Conservation (phyloP, 768 basidiomycete genomes). For the Neoboletus subvelutipes region DNA sequence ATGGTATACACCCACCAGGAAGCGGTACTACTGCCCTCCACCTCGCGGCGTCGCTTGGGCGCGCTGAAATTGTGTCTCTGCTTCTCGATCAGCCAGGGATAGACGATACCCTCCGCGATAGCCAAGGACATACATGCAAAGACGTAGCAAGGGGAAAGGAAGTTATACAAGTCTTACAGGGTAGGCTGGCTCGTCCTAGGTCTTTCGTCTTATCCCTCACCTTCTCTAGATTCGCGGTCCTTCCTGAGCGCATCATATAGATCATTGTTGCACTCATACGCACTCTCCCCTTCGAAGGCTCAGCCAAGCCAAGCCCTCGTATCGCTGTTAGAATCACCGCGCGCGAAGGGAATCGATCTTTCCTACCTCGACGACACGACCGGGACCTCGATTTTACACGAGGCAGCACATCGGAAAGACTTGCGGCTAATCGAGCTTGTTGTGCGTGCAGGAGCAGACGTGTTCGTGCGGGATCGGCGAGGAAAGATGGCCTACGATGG, state of each 20-base stretch:
- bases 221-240: constrained; percentile 64
- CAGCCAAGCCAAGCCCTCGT: constrained; percentile 47
- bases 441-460: constrained; percentile 82
- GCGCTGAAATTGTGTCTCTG: constrained; percentile 69
- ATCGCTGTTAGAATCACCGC: constrained; percentile 64
- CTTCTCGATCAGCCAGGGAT: constrained; percentile 78
- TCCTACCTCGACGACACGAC: constrained; percentile 77
- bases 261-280: constrained; percentile 70
- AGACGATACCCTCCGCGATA: constrained; percentile 75
- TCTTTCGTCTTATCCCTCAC: constrained; percentile 6
- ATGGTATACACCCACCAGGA: constrained; percentile 68
- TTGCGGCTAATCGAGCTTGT: constrained; percentile 80
- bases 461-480: constrained; percentile 76
- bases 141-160: constrained; percentile 77
- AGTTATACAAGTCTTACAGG: constrained; percentile 62
- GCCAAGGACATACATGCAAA: constrained; percentile 60
- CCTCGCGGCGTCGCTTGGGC: constrained; percentile 69
- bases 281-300: constrained; percentile 51
- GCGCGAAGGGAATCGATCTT: constrained; percentile 71
- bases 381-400: constrained; percentile 80
- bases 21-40: constrained; percentile 73
- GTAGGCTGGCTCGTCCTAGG: constrained; percentile 36
- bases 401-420: constrained; percentile 81
- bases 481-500: constrained; percentile 72
- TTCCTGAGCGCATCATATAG: constrained; percentile 74